phyloP scores from a whole-genome alignment of 2,329 filamentous ascomycete genomes.

The Colletotrichum kahawae region DNA sequence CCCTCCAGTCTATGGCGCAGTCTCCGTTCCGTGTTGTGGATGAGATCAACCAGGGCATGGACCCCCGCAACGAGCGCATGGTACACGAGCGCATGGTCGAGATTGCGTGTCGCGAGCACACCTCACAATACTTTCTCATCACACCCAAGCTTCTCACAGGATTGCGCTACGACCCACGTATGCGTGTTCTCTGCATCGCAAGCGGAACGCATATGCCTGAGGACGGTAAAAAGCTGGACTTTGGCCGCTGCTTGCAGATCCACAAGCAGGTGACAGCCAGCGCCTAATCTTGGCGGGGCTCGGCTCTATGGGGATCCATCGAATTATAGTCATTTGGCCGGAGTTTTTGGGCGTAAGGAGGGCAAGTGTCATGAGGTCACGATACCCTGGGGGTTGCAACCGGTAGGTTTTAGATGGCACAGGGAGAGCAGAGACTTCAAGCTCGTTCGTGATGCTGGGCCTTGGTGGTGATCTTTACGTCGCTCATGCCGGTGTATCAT shows the following conservation, averaged over 20 bases:
- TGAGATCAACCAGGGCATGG: slow-evolving; percentile 99
- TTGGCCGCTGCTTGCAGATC: slow-evolving; percentile 48
- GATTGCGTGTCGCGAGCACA: slow-evolving; percentile 86
- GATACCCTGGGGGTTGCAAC: background rate
- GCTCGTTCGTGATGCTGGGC: background rate
- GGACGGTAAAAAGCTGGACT: slow-evolving; percentile 57
- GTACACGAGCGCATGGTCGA: slow-evolving; percentile 98
- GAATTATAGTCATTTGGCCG: background rate
- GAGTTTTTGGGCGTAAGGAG: background rate
- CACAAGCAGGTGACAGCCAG: slow-evolving; percentile 44
- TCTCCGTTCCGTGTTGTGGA: slow-evolving; percentile 98
- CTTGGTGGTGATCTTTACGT: background rate
- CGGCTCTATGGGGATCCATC: background rate
- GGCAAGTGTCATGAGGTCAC: background rate
- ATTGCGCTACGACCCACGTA: slow-evolving; percentile 84
- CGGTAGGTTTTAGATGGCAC: background rate
- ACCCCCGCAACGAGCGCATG: slow-evolving; percentile 96
- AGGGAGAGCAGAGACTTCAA: background rate
- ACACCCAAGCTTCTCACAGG: slow-evolving; percentile 92
- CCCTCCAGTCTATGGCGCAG: slow-evolving; percentile 89
- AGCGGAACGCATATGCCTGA: slow-evolving; percentile 78
- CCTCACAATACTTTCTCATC: slow-evolving; percentile 92
- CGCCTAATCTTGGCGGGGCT: slow-evolving; percentile 20
- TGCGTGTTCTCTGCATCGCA: slow-evolving; percentile 93
- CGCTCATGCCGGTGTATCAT: background rate